phyloP scores from a whole-genome alignment of 129 eudicot species.

The Flaveria robusta region DNA sequence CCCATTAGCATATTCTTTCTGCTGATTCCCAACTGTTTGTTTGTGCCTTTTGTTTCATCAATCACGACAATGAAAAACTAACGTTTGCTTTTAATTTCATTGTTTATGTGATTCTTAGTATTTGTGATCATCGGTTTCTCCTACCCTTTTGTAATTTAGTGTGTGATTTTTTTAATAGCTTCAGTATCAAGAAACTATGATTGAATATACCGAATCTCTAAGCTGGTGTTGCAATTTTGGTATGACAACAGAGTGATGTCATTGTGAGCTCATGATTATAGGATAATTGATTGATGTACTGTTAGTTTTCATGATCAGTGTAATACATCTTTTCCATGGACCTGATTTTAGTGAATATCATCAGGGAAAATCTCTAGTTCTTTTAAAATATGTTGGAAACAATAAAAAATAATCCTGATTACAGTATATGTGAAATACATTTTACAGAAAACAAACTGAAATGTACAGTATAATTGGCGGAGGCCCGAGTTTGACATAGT shows the following conservation, averaged over 20 bases:
- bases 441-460: no score
- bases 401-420: neutral
- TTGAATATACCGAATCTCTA: neutral
- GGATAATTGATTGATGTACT: no score
- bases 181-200: neutral
- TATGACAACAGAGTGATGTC: no score
- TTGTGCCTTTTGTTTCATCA: neutral
- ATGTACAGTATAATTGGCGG: neutral
- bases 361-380: neutral
- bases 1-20: conserved; percentile 2
- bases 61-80: neutral
- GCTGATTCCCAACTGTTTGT: neutral
- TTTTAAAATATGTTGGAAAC: neutral
- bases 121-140: neutral
- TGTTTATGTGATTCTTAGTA: neutral
- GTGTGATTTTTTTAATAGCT: neutral
- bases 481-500: neutral
- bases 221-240: no score
- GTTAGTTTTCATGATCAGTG: no score
- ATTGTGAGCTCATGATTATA: no score
- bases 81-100: neutral
- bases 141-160: conserved; percentile 4
- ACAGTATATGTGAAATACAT: no score
- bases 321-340: neutral
- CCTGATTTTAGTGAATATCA: neutral